Evolutionary conservation across 108 stramenopile genomes (phyloP), one percentile per base, ranked within the genome.

Genomic region (Hondaea fermentalgiana): DNA sequence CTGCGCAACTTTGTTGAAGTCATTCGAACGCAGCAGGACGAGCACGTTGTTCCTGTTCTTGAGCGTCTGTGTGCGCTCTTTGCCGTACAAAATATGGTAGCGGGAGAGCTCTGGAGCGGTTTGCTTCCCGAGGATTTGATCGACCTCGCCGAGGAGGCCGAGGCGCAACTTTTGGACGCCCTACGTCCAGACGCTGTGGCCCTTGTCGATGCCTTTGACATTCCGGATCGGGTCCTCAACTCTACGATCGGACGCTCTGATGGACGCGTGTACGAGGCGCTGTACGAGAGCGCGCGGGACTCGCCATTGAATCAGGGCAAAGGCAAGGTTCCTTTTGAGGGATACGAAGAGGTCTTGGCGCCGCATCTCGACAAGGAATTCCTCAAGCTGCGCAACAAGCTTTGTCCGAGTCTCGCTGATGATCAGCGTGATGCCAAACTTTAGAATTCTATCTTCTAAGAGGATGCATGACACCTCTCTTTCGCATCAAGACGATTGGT

Each of bases 211-310:
- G 95, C 97, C 6, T 93, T 94, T 51, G 96, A 97, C 89, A 94
- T 96, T 90, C 93, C 95, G 29, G 97, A 98, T 88, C 96, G 96
- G 88, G 92, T 95, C 28, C 92, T 98, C 43, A 96, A 96, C 91
- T 94, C 95, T 87, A 96, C 95, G 3, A 88, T 98, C 28, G 97
- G 96, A 19, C 94, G 95, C 17, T 95, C 90, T 60, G 97, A 98
- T 89, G 97, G 97, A 0, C 89, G 97, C 93, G 96, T 98, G 3
- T 98, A 98, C 87, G 95, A 95, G 5, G 95, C 94, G n/a, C 95
- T 97, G 43, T 92, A 96, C 91, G 91, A 96, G 87, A 91, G 23
- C 45, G 76, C 76, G 51, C 76, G 76, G 23, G 28, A 47, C n/a
- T 83, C 76, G 12, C 45, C 49, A 21, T 45, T 83, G 23, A 83